These are phyloP conservation scores for Alternaria triticimaculans DNA, from an alignment of 2,329 filamentous ascomycete species.

Conservation along the genomic window DNA sequence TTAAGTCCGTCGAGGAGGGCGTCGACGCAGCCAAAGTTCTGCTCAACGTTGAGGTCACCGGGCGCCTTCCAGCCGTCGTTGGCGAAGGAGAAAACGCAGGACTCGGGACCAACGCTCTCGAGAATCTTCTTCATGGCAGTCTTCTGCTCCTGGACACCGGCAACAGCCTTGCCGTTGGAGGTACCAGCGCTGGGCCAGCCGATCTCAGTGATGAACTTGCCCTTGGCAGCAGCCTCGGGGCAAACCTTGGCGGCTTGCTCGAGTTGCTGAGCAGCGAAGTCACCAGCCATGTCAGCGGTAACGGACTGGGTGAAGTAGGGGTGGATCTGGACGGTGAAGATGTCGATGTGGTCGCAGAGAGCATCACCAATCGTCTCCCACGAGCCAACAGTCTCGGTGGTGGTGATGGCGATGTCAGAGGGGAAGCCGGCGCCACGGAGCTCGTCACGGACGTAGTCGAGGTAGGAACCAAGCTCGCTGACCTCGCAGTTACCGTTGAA, in stretches of 20 bases:
- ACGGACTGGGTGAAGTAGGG: slow-evolving; percentile 87
- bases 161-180: slow-evolving; percentile 74
- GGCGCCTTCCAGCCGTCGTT: slow-evolving; percentile 83
- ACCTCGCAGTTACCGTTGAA: slow-evolving; percentile 74
- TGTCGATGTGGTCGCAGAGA: slow-evolving; percentile 77
- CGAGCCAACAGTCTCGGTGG: slow-evolving; percentile 82
- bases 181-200: slow-evolving; percentile 81
- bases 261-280: slow-evolving; percentile 78
- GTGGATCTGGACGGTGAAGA: slow-evolving; percentile 87
- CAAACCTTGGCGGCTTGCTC: slow-evolving; percentile 74
- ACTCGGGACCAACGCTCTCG: slow-evolving; percentile 67
- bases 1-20: slow-evolving; percentile 47
- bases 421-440: slow-evolving; percentile 72
- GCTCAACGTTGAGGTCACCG: slow-evolving; percentile 76
- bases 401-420: slow-evolving; percentile 71
- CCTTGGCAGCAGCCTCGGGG: slow-evolving; percentile 62
- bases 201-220: slow-evolving; percentile 83
- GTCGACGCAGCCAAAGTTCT: slow-evolving; percentile 73
- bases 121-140: slow-evolving; percentile 76
- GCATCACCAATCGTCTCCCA: slow-evolving; percentile 68
- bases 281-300: slow-evolving; percentile 69
- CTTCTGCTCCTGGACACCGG: slow-evolving; percentile 71
- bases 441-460: slow-evolving; percentile 68
- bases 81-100: slow-evolving; percentile 81
- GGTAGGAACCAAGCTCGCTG: slow-evolving; percentile 70